phyloP scores from a whole-genome alignment of 306 rosid genomes.

The Castanospermum australe region DNA sequence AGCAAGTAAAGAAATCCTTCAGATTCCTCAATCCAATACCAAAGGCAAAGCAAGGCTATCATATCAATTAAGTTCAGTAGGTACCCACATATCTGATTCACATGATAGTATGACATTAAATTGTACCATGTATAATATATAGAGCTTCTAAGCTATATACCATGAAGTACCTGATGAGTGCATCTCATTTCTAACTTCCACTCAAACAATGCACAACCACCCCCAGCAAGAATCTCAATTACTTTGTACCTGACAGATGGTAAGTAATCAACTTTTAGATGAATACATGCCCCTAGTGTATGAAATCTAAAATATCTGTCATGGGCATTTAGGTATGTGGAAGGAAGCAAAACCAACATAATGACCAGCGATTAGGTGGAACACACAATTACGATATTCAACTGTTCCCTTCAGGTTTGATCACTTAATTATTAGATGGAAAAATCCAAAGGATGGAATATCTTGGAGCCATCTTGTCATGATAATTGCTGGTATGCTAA shows the following conservation, averaged over 20 bases:
- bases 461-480: neutral
- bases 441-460: neutral
- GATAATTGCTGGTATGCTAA: neutral
- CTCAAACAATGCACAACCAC: conserved; percentile 82
- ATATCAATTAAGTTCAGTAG: no score
- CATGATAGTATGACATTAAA: neutral
- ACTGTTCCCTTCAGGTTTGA: neutral
- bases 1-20: neutral
- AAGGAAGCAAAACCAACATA: conserved; percentile 10
- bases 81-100: neutral
- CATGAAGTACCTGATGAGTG: conserved; percentile 75
- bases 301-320: neutral
- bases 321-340: neutral
- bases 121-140: neutral
- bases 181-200: conserved; percentile 95
- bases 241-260: conserved; percentile 68
- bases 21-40: neutral
- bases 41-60: neutral
- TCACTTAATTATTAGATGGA: neutral
- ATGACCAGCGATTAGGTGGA: conserved; percentile 9
- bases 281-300: neutral
- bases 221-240: conserved; percentile 68
- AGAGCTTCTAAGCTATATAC: neutral
- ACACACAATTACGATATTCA: neutral
- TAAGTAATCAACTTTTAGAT: conserved; percentile 30